Conservation (phyloP, 2,329 filamentous ascomycete species). For the Pseudonectria buxi region DNA sequence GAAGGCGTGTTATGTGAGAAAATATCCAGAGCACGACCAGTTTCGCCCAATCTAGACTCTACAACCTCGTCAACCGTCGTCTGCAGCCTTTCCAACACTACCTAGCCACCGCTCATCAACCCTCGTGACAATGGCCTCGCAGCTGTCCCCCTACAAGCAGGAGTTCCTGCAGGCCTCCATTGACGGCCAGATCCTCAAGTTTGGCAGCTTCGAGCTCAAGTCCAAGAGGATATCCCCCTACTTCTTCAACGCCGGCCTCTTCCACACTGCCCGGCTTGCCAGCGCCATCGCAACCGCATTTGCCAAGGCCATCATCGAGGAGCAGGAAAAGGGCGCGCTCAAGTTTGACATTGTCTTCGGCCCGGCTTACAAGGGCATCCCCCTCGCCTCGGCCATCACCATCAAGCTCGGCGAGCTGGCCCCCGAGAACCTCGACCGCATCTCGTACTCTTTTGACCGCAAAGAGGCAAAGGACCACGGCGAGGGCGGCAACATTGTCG, state of each 20-base stretch:
- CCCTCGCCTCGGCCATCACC: constrained; percentile 71
- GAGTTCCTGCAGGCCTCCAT: constrained; percentile 66
- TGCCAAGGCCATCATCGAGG: constrained; percentile 56
- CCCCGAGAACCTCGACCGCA: constrained; percentile 54
- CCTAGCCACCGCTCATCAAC: neutral
- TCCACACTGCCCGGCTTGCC: constrained; percentile 75
- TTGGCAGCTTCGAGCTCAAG: constrained; percentile 84
- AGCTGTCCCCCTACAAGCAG: constrained; percentile 60
- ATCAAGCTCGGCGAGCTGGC: constrained; percentile 69
- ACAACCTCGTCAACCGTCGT: no score
- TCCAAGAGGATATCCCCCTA: constrained; percentile 88
- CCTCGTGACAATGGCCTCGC: constrained; percentile 31
- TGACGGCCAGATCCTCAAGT: constrained; percentile 64
- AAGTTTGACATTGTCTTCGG: constrained; percentile 83
- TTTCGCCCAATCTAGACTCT: no score
- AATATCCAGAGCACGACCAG: no score
- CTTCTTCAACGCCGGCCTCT: constrained; percentile 94
- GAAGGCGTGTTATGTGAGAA: no score
- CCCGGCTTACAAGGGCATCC: constrained; percentile 95
- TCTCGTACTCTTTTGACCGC: constrained; percentile 86
- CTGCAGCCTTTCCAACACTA: neutral
- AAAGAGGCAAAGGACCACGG: constrained; percentile 97
- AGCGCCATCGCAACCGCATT: constrained; percentile 75
- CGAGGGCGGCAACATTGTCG: constrained; percentile 89
- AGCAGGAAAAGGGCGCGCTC: constrained; percentile 35